Evolutionary conservation across 768 basidiomycete genomes (phyloP).

Genomic region (Tylopilus sp.): DNA sequence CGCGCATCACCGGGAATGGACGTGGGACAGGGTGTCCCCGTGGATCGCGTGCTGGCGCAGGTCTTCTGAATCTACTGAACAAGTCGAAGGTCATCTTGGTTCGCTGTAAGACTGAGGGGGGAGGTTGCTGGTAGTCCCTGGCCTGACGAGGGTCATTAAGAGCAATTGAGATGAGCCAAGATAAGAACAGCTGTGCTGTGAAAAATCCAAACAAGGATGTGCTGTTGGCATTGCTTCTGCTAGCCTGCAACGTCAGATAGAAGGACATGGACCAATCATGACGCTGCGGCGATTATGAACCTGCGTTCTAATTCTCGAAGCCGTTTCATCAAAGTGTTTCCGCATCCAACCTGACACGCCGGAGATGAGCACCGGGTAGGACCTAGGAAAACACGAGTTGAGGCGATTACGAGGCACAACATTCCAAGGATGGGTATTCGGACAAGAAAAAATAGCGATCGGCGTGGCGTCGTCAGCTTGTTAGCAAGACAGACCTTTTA

Average conservation of each 20-base stretch:
- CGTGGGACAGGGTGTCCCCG: constrained; percentile 15
- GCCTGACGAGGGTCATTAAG: constrained; percentile 27
- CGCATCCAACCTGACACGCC: constrained; percentile 17
- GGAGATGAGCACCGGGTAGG: constrained; percentile 24
- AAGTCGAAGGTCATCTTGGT: constrained; percentile 26
- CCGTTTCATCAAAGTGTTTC: constrained; percentile 26
- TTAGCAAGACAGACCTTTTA: constrained; percentile 27
- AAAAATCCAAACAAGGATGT: constrained; percentile 24
- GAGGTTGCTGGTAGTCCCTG: constrained; percentile 2
- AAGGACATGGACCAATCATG: constrained; percentile 26
- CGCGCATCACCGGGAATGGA: constrained; percentile 14
- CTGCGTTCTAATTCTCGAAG: constrained; percentile 28
- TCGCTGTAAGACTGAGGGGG: constrained; percentile 9
- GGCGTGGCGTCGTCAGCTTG: constrained; percentile 19
- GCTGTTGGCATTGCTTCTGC: constrained; percentile 25
- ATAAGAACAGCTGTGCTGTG: constrained; percentile 28
- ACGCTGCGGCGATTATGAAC: constrained; percentile 23
- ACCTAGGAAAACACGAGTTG: constrained; percentile 18
- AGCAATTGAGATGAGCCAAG: constrained; percentile 22
- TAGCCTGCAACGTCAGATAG: constrained; percentile 26
- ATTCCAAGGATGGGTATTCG: constrained; percentile 19
- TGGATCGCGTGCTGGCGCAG: constrained; percentile 13
- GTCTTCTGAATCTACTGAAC: constrained; percentile 23
- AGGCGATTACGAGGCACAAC: constrained; percentile 11
- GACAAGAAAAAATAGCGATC: constrained; percentile 20